Evolutionary conservation across 2,329 filamentous ascomycete genomes (phyloP).

Genomic region (Alternaria sp.): DNA sequence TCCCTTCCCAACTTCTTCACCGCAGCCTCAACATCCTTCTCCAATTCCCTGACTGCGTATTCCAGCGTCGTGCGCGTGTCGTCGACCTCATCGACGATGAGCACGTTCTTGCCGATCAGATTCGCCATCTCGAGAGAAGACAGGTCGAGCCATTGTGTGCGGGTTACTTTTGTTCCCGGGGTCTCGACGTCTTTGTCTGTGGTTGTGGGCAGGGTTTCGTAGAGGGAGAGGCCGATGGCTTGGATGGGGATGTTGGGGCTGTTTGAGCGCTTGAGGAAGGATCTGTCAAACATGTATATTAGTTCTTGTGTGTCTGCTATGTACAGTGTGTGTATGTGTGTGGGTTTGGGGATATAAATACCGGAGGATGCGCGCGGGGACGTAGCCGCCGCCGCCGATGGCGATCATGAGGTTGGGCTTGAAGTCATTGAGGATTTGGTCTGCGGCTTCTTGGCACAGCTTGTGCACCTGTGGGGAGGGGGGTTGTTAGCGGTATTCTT

Average conservation of each 20-base stretch:
- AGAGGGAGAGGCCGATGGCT: conserved; percentile 96
- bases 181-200: conserved; percentile 71
- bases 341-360: conserved; percentile 39
- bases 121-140: conserved; percentile 85
- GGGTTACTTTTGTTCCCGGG: conserved; percentile 91
- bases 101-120: conserved; percentile 85
- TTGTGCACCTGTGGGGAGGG: conserved; percentile 79
- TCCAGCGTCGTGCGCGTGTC: conserved; percentile 93
- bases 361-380: conserved; percentile 94
- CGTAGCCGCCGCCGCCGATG: conserved; percentile 96
- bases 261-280: conserved; percentile 90
- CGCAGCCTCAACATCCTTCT: conserved; percentile 91
- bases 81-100: conserved; percentile 95
- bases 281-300: conserved; percentile 51
- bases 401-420: conserved; percentile 97
- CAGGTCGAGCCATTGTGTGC: conserved; percentile 97
- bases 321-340: background rate
- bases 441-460: conserved; percentile 86
- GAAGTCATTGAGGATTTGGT: conserved; percentile 81
- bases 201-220: conserved; percentile 75
- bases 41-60: conserved; percentile 88
- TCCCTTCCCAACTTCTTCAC: conserved; percentile 73
- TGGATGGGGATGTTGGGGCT: conserved; percentile 97
- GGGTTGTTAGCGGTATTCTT: conserved; percentile 11
- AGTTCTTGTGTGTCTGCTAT: background rate